Evolutionary conservation across 2,329 filamentous ascomycete genomes (phyloP).

Genomic region (Domatiomyces catenatus): DNA sequence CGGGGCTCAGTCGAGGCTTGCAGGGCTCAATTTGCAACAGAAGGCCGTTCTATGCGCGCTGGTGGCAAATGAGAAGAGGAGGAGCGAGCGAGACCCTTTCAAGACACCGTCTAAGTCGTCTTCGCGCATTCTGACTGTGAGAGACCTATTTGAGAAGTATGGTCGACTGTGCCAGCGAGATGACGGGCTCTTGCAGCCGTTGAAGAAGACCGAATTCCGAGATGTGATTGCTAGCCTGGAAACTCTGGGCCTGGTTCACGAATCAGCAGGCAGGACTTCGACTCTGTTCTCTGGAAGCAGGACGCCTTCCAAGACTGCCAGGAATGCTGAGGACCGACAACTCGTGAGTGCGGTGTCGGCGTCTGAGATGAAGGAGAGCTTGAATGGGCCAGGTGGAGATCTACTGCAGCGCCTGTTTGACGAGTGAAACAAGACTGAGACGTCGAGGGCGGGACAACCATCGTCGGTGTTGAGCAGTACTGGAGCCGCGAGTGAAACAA

Average conservation of each 20-base stretch:
- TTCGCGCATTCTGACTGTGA: slow-evolving; percentile 58
- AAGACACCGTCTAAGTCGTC: slow-evolving; percentile 46
- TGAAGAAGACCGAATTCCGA: slow-evolving; percentile 83
- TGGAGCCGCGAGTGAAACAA: no score
- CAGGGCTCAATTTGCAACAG: slow-evolving; percentile 83
- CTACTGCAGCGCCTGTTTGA: slow-evolving; percentile 28
- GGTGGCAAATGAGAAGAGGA: slow-evolving; percentile 60
- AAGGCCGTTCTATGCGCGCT: slow-evolving; percentile 87
- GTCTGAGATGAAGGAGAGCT: slow-evolving; percentile 58
- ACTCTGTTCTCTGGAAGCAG: slow-evolving; percentile 53
- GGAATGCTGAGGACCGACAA: slow-evolving; percentile 55
- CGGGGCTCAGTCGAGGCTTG: slow-evolving; percentile 68
- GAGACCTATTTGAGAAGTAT: slow-evolving; percentile 72
- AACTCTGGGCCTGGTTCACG: slow-evolving; percentile 63
- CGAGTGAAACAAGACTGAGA: slow-evolving; percentile 4
- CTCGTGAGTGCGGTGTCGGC: slow-evolving; percentile 68
- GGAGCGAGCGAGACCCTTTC: slow-evolving; percentile 27
- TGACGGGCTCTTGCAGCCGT: slow-evolving; percentile 63
- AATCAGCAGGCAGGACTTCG: slow-evolving; percentile 53
- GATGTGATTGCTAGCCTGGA: slow-evolving; percentile 85
- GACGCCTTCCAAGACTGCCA: slow-evolving; percentile 39
- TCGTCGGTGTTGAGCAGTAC: neutral
- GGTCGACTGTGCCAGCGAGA: slow-evolving; percentile 68
- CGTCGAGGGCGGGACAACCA: no score
- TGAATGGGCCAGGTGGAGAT: slow-evolving; percentile 40